These are phyloP conservation scores for Pythium utonaiense DNA, from an alignment of 352 stramenopile species.

Conservation along the genomic window DNA sequence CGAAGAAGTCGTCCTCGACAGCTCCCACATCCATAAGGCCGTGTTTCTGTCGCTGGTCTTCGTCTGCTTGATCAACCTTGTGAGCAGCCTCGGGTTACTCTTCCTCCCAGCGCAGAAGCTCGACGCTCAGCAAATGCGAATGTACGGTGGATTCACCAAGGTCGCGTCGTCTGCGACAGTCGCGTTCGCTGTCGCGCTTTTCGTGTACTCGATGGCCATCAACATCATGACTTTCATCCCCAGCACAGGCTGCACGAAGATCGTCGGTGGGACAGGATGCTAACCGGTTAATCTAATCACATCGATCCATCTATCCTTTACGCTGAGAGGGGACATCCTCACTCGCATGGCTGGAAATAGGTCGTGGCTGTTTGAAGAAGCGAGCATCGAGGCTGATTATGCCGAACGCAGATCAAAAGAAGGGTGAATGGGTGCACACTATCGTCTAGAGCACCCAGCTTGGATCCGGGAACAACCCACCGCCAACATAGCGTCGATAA, in stretches of 20 bases:
- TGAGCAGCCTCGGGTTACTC: constrained; percentile 43
- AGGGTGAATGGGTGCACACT: no score
- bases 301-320: no score
- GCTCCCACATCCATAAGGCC: constrained; percentile 29
- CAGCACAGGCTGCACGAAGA: constrained; percentile 8
- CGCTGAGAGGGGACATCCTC: no score
- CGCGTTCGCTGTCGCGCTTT: constrained; percentile 11
- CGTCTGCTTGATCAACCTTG: constrained; percentile 45
- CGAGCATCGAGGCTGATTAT: no score
- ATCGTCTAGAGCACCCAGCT: no score
- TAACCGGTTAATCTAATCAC: constrained; percentile 5
- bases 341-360: background rate
- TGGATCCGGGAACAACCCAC: no score
- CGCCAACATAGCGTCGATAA: no score
- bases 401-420: no score
- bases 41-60: constrained; percentile 48
- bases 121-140: constrained; percentile 26
- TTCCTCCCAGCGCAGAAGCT: constrained; percentile 27
- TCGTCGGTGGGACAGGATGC: constrained; percentile 22
- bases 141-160: constrained; percentile 28
- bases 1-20: constrained; percentile 10
- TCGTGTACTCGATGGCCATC: constrained; percentile 25
- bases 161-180: constrained; percentile 17
- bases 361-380: background rate
- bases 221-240: constrained; percentile 32